Evolutionary conservation across 2,329 filamentous ascomycete genomes (phyloP).

Genomic region (Penicillium sp.): DNA sequence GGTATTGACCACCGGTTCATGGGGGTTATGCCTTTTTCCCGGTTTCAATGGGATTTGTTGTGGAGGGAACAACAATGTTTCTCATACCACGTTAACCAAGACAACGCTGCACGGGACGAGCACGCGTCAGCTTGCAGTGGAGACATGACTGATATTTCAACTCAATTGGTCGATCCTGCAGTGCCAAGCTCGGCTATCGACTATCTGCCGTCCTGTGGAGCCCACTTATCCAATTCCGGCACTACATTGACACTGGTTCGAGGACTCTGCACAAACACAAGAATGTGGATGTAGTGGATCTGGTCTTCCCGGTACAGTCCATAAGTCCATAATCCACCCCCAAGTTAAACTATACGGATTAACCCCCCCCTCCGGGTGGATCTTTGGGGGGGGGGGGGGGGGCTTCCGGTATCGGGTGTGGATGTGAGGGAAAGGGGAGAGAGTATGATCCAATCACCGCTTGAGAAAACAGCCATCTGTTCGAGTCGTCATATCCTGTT

Average conservation of each 20-base stretch:
- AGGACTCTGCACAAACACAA: constrained; percentile 21
- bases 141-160: background rate
- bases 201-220: constrained; percentile 36
- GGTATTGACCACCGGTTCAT: background rate
- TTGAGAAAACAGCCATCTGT: background rate
- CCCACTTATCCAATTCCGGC: background rate
- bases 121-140: constrained; percentile 38
- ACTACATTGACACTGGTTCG: background rate
- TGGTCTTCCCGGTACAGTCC: background rate
- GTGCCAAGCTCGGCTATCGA: constrained; percentile 42
- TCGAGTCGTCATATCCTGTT: background rate
- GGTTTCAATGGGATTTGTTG: background rate
- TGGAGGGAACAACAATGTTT: background rate
- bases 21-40: background rate
- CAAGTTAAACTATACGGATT: constrained; percentile 8
- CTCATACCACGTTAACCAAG: constrained; percentile 20
- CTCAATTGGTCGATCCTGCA: constrained; percentile 31
- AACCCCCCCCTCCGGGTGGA: background rate
- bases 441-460: background rate
- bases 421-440: background rate
- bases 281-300: constrained; percentile 18
- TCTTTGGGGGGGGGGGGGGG: background rate
- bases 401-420: constrained; percentile 21
- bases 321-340: background rate
- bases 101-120: constrained; percentile 22